Percentiles rank a stretch among this genome's conserved stretches.
phyloP scores from a whole-genome alignment of 345 rosid species.

The Microcos paniculata region DNA sequence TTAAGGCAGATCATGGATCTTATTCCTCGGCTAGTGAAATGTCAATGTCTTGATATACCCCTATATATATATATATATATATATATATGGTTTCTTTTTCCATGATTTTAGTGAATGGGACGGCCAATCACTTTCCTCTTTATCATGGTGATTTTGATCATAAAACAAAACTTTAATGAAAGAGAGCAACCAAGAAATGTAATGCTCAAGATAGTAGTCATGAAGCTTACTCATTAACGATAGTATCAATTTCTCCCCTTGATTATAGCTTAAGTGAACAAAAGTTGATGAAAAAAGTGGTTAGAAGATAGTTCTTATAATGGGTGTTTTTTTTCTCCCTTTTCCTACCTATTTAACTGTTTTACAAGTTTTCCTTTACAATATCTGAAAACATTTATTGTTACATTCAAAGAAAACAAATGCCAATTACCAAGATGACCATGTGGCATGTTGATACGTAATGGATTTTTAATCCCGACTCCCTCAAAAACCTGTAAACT shows the following conservation, averaged over 20 bases:
- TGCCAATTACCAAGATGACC: too few relatives aligned
- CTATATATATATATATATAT: too few relatives aligned
- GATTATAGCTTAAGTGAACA: slow-evolving; percentile 1
- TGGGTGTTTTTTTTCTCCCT: too few relatives aligned
- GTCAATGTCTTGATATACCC: neutral
- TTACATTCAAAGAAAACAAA: neutral
- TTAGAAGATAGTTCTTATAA: neutral
- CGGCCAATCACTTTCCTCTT: neutral
- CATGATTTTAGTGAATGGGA: neutral
- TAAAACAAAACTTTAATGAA: neutral
- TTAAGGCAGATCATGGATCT: neutral
- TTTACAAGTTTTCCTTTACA: neutral
- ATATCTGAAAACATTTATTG: neutral
- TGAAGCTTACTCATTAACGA: neutral
- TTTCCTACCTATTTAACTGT: neutral
- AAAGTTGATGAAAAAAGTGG: neutral
- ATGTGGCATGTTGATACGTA: too few relatives aligned
- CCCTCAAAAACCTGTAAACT: too few relatives aligned
- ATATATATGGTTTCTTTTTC: neutral
- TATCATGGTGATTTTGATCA: neutral
- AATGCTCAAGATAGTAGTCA: neutral
- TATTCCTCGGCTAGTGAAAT: slow-evolving; percentile 1
- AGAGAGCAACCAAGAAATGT: neutral
- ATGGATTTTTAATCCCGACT: too few relatives aligned
- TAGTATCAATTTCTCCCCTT: slow-evolving; percentile 4